Base-by-base conservation (phyloP, 495 filamentous ascomycete species). In the Penicillium atrosanguineum region DNA sequence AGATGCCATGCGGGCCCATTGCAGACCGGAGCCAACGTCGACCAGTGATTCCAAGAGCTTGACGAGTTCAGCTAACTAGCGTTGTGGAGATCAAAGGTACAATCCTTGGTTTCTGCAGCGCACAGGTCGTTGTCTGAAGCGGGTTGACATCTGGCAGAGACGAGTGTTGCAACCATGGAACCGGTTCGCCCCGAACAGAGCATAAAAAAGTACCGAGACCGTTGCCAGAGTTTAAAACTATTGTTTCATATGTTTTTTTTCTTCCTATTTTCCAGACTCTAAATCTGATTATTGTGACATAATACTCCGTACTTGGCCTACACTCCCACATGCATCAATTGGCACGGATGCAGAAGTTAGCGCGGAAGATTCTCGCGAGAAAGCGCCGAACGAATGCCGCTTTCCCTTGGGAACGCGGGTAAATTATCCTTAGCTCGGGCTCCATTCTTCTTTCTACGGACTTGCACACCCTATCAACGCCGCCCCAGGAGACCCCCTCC, bases 1-100 rank as follows among this genome's bases (percentile, higher is more conserved):
- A 41, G 12, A 21, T 38, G n/a, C 44, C 28, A 46, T 23, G 48
- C 52, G 52, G 52, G 46, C 46, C 52, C 41, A 26, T 48, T 48
- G 2, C 7, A 41, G 28, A 7, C 38, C 38, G 37, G 52, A 36
- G 52, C 19, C 48, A 25, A 37, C n/a, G 18, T 31, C 14, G 18
- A 20, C 51, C 29, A 40, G 11, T 16, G 1, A 41, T 9, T 21
- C 25, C 12, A 1, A 28, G 14, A 0, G 23, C 11, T 47, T 12
- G 18, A 31, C 28, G 11, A 31, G 28, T 34, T 2, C 31, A 34
- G 31, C 12, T 8, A 14, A 34, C 31, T 34, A 34, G 31, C 11
- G 9, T 4, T 2, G 11, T 34, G 31, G 31, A 15, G 8, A 34
- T 14, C 31, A 12, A 15, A 14, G 31, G 11, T n/a, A n/a, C 11